phyloP scores from a whole-genome alignment of 2,329 filamentous ascomycete genomes.

The Beauveria sp. region DNA sequence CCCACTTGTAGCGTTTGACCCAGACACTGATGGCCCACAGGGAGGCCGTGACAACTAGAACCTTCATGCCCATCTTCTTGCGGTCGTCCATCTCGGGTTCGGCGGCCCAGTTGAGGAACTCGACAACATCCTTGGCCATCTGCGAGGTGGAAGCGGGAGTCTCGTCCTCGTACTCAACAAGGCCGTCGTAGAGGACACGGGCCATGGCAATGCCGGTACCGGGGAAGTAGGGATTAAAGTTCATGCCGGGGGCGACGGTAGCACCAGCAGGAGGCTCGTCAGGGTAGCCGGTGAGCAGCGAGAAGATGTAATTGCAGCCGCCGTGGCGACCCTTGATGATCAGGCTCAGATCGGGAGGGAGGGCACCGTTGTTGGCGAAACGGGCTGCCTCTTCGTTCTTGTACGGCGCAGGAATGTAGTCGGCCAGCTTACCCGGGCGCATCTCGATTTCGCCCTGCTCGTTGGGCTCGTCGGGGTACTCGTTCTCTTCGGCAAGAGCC shows the following conservation, averaged over 20 bases:
- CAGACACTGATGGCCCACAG: conserved; percentile 86
- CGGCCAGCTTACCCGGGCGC: conserved; percentile 95
- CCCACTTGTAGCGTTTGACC: conserved; percentile 99
- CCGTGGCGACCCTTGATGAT: conserved; percentile 97
- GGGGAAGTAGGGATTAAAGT: conserved; percentile 99
- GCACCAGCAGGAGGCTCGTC: conserved; percentile 92
- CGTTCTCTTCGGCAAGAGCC: conserved; percentile 92
- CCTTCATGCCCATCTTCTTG: conserved; percentile 99
- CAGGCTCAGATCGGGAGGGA: conserved; percentile 93
- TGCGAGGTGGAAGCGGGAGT: conserved; percentile 92
- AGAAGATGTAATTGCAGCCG: conserved; percentile 98
- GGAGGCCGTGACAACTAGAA: conserved; percentile 68
- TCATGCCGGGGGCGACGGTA: conserved; percentile 76
- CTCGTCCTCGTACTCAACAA: conserved; percentile 96
- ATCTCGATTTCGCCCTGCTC: conserved; percentile 97
- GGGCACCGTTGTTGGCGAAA: conserved; percentile 95
- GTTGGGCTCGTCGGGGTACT: conserved; percentile 97
- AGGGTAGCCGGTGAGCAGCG: conserved; percentile 90
- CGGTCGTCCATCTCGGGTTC: conserved; percentile 99
- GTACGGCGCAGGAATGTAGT: conserved; percentile 92
- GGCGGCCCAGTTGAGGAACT: conserved; percentile 98
- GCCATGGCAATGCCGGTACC: conserved; percentile 98
- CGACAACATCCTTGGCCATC: conserved; percentile 98
- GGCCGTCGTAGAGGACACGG: conserved; percentile 92
- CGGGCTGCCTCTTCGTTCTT: conserved; percentile 98